Evolutionary conservation across 176 grass and related monocot genomes (phyloP).

Genomic region (Zizania latifolia): DNA sequence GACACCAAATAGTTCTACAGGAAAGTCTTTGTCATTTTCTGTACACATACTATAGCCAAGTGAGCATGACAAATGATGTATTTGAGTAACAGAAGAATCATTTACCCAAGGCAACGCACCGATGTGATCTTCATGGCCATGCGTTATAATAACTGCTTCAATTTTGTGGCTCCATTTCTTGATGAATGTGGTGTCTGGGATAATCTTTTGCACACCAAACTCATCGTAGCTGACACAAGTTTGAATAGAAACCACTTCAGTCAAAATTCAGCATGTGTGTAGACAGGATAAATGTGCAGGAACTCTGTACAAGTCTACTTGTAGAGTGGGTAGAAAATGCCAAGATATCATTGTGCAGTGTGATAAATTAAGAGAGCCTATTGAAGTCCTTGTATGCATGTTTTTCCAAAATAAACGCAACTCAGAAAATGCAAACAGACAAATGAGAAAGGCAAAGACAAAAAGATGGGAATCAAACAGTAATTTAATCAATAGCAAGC

Average conservation of each 20-base stretch:
- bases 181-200: conserved; percentile 97
- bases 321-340: conserved; percentile 14
- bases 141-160: conserved; percentile 98
- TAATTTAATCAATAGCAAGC: background rate
- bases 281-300: background rate
- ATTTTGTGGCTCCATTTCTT: conserved; percentile 99
- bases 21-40: background rate
- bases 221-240: conserved; percentile 68
- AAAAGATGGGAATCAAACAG: background rate
- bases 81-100: conserved; percentile 47
- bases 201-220: conserved; percentile 96
- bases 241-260: conserved; percentile 4
- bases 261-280: background rate
- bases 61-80: background rate
- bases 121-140: conserved; percentile 99
- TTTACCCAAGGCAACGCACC: conserved; percentile 99
- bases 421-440: background rate
- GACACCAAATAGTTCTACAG: background rate
- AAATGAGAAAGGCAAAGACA: background rate
- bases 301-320: background rate
- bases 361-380: too few relatives aligned
- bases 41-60: conserved; percentile 2
- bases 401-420: background rate
- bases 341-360: background rate
- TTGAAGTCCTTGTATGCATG: background rate